A percentile compares a stretch with the other conserved stretches of the same genome.
These are phyloP conservation scores for Naganishia sp. DNA, from an alignment of 1,284 basidiomycete genomes.

Conservation along the genomic window DNA sequence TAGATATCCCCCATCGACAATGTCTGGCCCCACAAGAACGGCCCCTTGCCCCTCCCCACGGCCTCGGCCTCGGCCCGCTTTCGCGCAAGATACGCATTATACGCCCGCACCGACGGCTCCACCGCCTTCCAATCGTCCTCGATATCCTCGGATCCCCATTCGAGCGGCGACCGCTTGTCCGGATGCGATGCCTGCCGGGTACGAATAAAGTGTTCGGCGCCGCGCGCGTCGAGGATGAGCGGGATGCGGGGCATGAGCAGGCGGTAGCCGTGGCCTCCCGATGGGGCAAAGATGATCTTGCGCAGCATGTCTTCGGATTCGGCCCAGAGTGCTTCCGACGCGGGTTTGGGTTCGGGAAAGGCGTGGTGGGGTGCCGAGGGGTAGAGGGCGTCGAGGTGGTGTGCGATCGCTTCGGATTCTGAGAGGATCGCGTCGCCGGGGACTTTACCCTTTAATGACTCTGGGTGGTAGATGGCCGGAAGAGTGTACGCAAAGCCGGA, in stretches of 20 bases:
- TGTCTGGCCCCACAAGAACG: conserved; percentile 28
- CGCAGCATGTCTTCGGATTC: conserved; percentile 9
- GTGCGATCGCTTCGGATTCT: conserved; percentile 33
- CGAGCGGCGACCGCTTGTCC: not conserved
- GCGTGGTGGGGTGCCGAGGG: conserved; percentile 11
- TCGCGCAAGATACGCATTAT: conserved; percentile 4
- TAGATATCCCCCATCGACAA: conserved; percentile 34
- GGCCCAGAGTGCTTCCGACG: conserved; percentile 6
- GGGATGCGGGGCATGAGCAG: conserved; percentile 27
- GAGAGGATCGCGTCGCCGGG: conserved; percentile 23
- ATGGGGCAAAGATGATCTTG: conserved; percentile 4
- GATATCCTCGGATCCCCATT: conserved; percentile 20
- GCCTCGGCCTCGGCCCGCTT: not conserved
- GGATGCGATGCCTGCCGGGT: conserved; percentile 23
- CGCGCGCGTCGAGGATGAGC: conserved; percentile 32
- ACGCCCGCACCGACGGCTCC: conserved; percentile 19
- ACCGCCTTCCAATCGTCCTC: conserved; percentile 29
- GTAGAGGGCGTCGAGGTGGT: conserved; percentile 31
- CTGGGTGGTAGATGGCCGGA: conserved; percentile 33
- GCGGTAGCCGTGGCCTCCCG: conserved; percentile 1
- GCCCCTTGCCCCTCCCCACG: conserved; percentile 7
- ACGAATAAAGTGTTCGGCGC: conserved; percentile 33
- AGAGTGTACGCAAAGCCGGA: conserved; percentile 19
- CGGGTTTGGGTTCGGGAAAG: conserved; percentile 14
- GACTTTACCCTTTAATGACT: conserved; percentile 17